Percentiles rank a stretch among this genome's conserved stretches.
Conservation (phyloP, 2,329 filamentous ascomycete genomes). For the Scedosporium apiospermum region DNA sequence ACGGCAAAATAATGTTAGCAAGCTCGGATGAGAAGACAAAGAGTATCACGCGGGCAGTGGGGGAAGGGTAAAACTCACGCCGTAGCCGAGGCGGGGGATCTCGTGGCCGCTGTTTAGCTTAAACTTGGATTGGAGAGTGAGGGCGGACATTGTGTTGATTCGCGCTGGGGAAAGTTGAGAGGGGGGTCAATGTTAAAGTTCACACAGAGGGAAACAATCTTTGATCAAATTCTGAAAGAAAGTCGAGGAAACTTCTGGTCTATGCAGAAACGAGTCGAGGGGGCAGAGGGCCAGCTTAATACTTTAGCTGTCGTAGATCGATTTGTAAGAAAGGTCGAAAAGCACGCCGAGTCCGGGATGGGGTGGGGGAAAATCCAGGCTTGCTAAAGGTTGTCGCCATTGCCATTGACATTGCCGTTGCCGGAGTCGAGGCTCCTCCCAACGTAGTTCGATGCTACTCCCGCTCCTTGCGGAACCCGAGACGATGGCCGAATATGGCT, state of each 20-base stretch:
- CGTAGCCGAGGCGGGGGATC: conserved; percentile 43
- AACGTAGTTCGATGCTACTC: background rate
- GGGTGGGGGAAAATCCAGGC: background rate
- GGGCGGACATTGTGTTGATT: conserved; percentile 31
- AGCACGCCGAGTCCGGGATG: background rate
- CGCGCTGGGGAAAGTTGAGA: background rate
- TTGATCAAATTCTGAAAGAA: background rate
- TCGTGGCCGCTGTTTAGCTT: conserved; percentile 47
- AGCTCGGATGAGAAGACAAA: conserved; percentile 4
- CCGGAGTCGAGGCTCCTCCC: background rate
- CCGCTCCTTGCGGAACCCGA: no score
- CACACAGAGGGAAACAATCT: background rate
- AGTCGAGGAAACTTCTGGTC: background rate
- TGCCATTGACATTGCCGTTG: background rate
- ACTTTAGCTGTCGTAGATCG: background rate
- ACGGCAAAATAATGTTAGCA: conserved; percentile 3
- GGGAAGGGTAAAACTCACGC: conserved; percentile 28
- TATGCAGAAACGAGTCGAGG: background rate
- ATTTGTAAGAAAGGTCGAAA: background rate
- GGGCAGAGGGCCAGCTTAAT: background rate
- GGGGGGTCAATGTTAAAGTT: no score
- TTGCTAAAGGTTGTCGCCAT: background rate
- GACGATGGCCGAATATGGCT: background rate
- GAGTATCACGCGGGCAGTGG: background rate
- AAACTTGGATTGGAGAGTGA: conserved; percentile 35